These are phyloP conservation scores for Saturnispora kantuleensis DNA, from an alignment of 805 yeast species.

Conservation along the genomic window DNA sequence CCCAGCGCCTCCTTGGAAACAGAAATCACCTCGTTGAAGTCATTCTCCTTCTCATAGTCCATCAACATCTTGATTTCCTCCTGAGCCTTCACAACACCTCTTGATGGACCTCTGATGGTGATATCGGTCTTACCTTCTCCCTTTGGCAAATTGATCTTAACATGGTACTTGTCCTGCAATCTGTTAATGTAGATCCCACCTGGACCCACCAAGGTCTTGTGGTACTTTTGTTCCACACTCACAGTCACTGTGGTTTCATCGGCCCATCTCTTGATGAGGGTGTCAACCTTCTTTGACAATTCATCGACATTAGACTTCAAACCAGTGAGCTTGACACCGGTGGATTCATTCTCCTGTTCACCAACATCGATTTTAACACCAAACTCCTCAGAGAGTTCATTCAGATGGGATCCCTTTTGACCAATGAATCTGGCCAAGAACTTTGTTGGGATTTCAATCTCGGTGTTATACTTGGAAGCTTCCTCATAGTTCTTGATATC, in stretches of 20 bases:
- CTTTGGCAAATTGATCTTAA: constrained; percentile 67
- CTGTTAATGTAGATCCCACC: constrained; percentile 74
- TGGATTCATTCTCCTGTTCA: constrained; percentile 32
- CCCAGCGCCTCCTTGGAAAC: constrained; percentile 73
- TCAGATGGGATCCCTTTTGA: constrained; percentile 70
- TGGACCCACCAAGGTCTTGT: constrained; percentile 74
- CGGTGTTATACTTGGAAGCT: constrained; percentile 32
- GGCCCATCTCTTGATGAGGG: constrained; percentile 64
- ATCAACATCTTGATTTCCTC: constrained; percentile 77
- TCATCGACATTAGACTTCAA: constrained; percentile 67
- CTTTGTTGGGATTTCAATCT: constrained; percentile 53
- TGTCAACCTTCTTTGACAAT: constrained; percentile 49
- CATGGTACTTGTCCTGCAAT: constrained; percentile 80
- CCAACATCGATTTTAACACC: constrained; percentile 68
- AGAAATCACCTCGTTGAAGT: constrained; percentile 49
- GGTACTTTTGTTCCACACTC: constrained; percentile 66
- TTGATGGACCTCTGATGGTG: constrained; percentile 78
- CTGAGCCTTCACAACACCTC: constrained; percentile 73
- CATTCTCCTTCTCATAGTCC: constrained; percentile 81
- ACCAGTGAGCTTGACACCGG: constrained; percentile 60
- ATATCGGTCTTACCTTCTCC: constrained; percentile 50
- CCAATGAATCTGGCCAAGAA: constrained; percentile 81
- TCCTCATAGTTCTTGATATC: constrained; percentile 32
- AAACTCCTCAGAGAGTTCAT: constrained; percentile 57
- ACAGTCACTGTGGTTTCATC: constrained; percentile 66